These are phyloP conservation scores for Diaporthe caulivora DNA, from an alignment of 2,329 filamentous ascomycete genomes.

Conservation along the genomic window DNA sequence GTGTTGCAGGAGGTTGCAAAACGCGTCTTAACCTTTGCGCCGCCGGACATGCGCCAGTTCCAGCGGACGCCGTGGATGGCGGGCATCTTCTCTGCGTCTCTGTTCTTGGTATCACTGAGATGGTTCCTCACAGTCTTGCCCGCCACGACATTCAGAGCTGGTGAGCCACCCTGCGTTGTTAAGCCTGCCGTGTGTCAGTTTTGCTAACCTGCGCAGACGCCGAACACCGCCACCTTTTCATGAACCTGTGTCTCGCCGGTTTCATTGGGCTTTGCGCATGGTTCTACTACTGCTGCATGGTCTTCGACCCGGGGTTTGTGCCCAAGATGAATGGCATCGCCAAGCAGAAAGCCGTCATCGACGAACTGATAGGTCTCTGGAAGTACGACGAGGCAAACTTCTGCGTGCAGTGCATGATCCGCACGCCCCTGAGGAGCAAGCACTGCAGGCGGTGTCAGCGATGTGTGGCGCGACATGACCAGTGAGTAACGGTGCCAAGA, in stretches of 20 bases:
- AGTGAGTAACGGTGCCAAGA: conserved; percentile 70
- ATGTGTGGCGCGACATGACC: conserved; percentile 96
- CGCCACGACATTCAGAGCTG: conserved; percentile 55
- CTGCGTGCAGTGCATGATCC: conserved; percentile 94
- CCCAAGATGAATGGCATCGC: conserved; percentile 91
- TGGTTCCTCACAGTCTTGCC: conserved; percentile 82
- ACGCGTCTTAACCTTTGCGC: conserved; percentile 84
- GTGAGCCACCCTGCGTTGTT: conserved; percentile 57
- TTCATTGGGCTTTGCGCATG: conserved; percentile 78
- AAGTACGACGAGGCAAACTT: conserved; percentile 96
- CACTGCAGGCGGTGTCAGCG: conserved; percentile 93
- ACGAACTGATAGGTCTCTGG: conserved; percentile 85
- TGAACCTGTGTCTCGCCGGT: conserved; percentile 80
- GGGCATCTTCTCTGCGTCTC: conserved; percentile 89
- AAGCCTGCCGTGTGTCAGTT: background rate
- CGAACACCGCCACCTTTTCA: conserved; percentile 74
- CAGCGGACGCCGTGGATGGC: conserved; percentile 96
- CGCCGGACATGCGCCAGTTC: conserved; percentile 87
- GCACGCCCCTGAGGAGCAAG: conserved; percentile 92
- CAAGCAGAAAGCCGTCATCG: conserved; percentile 89
- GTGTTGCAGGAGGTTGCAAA: conserved; percentile 82
- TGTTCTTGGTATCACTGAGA: conserved; percentile 83
- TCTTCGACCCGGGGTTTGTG: conserved; percentile 90
- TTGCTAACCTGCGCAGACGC: conserved; percentile 63
- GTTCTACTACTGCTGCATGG: conserved; percentile 90